Base-by-base conservation (phyloP, 495 filamentous ascomycete genomes). In the Trichoderma virens region DNA sequence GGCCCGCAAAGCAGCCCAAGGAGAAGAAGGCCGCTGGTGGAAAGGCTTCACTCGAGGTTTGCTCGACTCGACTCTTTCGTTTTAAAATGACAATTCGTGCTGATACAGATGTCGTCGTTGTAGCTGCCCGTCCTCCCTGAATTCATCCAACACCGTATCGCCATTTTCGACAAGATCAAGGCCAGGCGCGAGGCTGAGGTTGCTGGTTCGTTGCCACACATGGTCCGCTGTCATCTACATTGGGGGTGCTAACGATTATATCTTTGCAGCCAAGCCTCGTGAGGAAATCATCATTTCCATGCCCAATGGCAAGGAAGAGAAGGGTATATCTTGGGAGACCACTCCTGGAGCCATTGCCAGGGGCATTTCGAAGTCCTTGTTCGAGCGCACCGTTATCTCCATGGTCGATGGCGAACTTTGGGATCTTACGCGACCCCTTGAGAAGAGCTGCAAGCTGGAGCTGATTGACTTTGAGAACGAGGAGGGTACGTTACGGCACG, bases 391-490 rank as follows among this genome's bases (percentile, higher is more conserved):
- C 61, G 89, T 98, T 23, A 86, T 98, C 69, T 85, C 93, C 6
- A 88, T 86, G 71, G 81, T 98, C 61, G 88, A 97, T 69, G 89
- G 85, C 4, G 78, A 84, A 63, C 78, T 98, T 27, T 98, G 93
- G 94, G 94, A 98, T 79, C 74, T 98, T 38, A 89, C 91, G 65
- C 83, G 94, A 63, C 93, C 95, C 5, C 78, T 98, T 45, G 95
- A 98, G 76, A 80, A 80, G 70, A 86, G 82, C 72, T 92, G 89
- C 77, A 86, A 82, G 59, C 82, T 98, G 14, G 86, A 89, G 65
- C 81, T 96, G 43, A 79, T 98, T 45, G 85, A 88, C 35, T 98
- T 97, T 75, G 89, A 92, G 60, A 78, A 92, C 72, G 86, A 90
- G 5, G 86, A 95, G 72, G 94, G 90, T 66, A 88, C 82, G 71